A percentile compares a stretch with the other conserved stretches of the same genome.
Evolutionary conservation across 768 basidiomycete genomes (phyloP).

Genomic region (Xerocomellus dryophilus): DNA sequence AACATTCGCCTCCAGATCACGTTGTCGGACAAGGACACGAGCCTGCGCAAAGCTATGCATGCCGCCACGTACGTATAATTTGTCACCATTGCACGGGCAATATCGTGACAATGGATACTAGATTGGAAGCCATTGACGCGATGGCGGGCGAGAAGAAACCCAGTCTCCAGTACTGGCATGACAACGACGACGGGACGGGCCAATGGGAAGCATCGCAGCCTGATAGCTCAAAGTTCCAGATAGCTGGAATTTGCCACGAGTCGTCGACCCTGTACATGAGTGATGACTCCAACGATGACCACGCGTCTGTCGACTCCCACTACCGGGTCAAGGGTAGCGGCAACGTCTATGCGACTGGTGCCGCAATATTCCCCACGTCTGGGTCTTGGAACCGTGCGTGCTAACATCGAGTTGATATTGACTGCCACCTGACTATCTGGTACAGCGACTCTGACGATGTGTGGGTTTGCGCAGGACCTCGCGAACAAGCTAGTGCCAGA

Average conservation of each 20-base stretch:
- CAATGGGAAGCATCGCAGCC: not conserved
- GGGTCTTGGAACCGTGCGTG: conserved; percentile 19
- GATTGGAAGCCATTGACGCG: not conserved
- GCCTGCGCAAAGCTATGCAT: conserved; percentile 9
- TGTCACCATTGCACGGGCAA: not conserved
- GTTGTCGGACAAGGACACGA: conserved; percentile 5
- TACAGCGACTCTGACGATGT: conserved; percentile 12
- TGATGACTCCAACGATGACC: not conserved
- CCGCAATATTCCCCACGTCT: conserved; percentile 16
- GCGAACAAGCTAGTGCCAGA: not conserved
- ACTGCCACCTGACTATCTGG: not conserved
- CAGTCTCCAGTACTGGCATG: conserved; percentile 8
- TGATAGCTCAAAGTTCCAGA: not conserved
- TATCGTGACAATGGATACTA: not conserved
- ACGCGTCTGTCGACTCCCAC: conserved; percentile 11
- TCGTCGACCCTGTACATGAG: conserved; percentile 10
- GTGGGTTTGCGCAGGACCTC: conserved; percentile 15
- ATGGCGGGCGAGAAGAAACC: not conserved
- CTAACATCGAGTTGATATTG: not conserved
- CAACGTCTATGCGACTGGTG: conserved; percentile 22
- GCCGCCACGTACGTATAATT: conserved; percentile 2
- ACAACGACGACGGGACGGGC: not conserved
- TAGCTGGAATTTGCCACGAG: conserved; percentile 3
- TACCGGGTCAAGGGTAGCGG: conserved; percentile 12
- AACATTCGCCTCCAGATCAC: conserved; percentile 11